Conservation (phyloP, 164 flowering plant genomes). For the Aristolochia fimbriata region DNA sequence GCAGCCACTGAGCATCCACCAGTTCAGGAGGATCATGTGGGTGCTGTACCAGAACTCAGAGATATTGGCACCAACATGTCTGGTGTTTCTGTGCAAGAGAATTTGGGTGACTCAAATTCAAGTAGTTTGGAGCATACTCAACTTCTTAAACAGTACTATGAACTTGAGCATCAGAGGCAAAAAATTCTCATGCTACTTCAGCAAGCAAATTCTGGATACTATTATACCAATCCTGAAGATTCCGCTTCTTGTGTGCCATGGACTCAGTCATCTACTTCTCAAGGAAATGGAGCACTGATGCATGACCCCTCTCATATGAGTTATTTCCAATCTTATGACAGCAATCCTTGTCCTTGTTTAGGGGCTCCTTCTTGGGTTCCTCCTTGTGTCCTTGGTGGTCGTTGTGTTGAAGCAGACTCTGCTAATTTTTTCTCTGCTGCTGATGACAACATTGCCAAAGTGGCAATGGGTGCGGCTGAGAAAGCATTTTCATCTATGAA, state of each 20-base stretch:
- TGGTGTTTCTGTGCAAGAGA: too few relatives aligned
- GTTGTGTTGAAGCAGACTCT: conserved; percentile 15
- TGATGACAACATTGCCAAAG: conserved; percentile 25
- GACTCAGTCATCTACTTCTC: conserved; percentile 20
- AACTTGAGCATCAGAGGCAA: conserved; percentile 66
- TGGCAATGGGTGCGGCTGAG: conserved; percentile 52
- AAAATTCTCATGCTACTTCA: conserved; percentile 44
- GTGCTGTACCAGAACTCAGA: conserved; percentile 5
- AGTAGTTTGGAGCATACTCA: conserved; percentile 36
- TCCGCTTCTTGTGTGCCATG: conserved; percentile 16
- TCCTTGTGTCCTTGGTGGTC: conserved; percentile 20
- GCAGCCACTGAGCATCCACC: conserved; percentile 12
- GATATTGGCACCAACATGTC: conserved; percentile 6
- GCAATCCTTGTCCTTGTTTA: conserved; percentile 25
- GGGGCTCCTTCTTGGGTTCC: conserved; percentile 26
- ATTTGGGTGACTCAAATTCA: conserved; percentile 13
- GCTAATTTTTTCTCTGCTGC: conserved; percentile 6
- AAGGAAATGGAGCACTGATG: conserved; percentile 20
- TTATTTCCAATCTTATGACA: conserved; percentile 2
- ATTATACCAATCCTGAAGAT: conserved; percentile 20
- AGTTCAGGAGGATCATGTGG: conserved; percentile 12
- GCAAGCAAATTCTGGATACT: conserved; percentile 37
- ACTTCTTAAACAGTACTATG: conserved; percentile 52
- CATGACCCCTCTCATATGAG: conserved; percentile 15
- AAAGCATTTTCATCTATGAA: conserved; percentile 43